Evolutionary conservation across 495 filamentous ascomycete species (phyloP), one percentile per base, ranked within the genome.

Genomic region (Entonaema liquescens): DNA sequence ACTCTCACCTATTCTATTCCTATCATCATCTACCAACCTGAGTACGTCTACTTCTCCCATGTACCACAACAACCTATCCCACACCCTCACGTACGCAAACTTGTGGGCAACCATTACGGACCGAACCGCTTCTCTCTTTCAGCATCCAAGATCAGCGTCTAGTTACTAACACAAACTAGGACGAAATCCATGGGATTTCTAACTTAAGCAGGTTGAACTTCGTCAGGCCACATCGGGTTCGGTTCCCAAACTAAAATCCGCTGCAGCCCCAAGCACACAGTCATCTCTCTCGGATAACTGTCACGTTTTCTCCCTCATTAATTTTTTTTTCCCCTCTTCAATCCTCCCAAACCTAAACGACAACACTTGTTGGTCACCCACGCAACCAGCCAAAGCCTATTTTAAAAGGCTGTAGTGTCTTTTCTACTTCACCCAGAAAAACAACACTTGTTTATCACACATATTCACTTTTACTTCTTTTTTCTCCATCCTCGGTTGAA

Each of bases 211-310:
- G 52, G 21, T 70, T 55, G 62, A 56, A 63, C 57, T 61, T 71
- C 28, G 67, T 70, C 67, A 70, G 71, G 67, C 67, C 67, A 67
- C 63, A 63, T 70, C 71, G 67, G 71, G 58, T 67, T 70, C 62
- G 59, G 53, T 74, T 67, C 59, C 36, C 21, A 59, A 67, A 64
- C 67, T 67, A 74, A 73, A 73, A 67, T 60, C 71, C 62, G 66
- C 53, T 69, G 62, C 67, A 67, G 64, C 59, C 67, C 67, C 62
- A 56, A 65, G 49, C 65, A 62, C 62, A 73, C 67, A 67, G 71
- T 74, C 67, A 70, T 69, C 40, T 68, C 40, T 76, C 67, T 69
- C 65, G 60, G 65, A 69, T 72, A 69, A 66, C 62, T 71, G 65
- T 68, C 63, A 69, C 62, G 52, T 75, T 71, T 71, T 72, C 49